These are phyloP conservation scores for Emmonsiellopsis sp. DNA, from an alignment of 2,329 filamentous ascomycete genomes.

Conservation along the genomic window DNA sequence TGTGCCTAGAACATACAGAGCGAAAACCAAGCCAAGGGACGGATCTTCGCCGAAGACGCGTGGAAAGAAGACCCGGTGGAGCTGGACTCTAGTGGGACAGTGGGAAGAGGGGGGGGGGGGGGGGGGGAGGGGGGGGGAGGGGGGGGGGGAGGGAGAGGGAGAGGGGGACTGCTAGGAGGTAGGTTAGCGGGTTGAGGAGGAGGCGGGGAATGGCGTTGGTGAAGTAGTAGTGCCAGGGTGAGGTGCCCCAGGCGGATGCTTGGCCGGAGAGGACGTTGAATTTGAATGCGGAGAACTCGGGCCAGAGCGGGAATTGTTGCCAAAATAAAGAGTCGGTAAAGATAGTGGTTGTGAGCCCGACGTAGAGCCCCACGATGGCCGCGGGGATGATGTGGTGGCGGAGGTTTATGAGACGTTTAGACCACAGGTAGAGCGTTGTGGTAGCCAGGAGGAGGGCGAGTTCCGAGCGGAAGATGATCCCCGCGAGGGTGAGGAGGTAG, in stretches of 20 bases:
- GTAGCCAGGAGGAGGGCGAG: slow-evolving; percentile 69
- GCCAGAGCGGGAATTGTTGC: slow-evolving; percentile 72
- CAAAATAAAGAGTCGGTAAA: slow-evolving; percentile 88
- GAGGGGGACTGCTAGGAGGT: slow-evolving; percentile 25
- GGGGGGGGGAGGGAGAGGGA: slow-evolving; percentile 46
- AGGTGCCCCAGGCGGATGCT: slow-evolving; percentile 78
- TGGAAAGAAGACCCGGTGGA: no score
- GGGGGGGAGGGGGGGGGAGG: no score
- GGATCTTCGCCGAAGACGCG: no score
- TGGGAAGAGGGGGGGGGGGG: no score
- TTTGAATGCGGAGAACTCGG: slow-evolving; percentile 78
- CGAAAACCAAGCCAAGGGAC: no score
- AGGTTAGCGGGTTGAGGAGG: slow-evolving; percentile 66
- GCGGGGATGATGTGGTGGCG: slow-evolving; percentile 50
- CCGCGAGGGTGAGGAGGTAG: slow-evolving; percentile 66
- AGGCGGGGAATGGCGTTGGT: slow-evolving; percentile 70
- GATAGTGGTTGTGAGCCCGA: slow-evolving; percentile 61
- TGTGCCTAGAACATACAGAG: no score
- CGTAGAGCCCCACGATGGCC: slow-evolving; percentile 54
- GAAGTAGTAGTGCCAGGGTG: slow-evolving; percentile 82
- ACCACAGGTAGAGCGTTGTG: slow-evolving; percentile 56
- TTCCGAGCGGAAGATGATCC: slow-evolving; percentile 82
- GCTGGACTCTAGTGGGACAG: no score
- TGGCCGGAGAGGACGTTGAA: slow-evolving; percentile 83
- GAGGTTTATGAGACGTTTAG: slow-evolving; percentile 45